phyloP scores from a whole-genome alignment of 169 alveolate species.

The Plasmodium falciparum region DNA sequence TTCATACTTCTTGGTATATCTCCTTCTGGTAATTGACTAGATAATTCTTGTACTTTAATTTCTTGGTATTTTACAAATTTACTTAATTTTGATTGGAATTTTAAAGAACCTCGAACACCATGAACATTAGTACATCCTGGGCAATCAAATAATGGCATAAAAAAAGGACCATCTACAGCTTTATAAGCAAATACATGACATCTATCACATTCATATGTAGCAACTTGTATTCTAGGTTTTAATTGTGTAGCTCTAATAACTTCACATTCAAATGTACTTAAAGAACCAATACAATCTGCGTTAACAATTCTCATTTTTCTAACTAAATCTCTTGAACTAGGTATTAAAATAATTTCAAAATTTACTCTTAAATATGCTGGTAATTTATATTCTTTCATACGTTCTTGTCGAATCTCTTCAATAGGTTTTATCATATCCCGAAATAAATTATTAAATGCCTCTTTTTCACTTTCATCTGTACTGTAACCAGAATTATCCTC shows the following conservation, averaged over 20 bases:
- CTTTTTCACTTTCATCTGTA: slow-evolving; percentile 75
- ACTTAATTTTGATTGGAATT: slow-evolving; percentile 88
- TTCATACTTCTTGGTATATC: slow-evolving; percentile 94
- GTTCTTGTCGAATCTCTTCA: slow-evolving; percentile 74
- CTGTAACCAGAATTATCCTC: slow-evolving; percentile 60
- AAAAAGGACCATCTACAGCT: slow-evolving; percentile 89
- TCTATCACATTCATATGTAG: slow-evolving; percentile 95
- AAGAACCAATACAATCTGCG: slow-evolving; percentile 93
- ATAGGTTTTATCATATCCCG: slow-evolving; percentile 64
- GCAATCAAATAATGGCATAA: slow-evolving; percentile 94
- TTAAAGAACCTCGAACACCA: slow-evolving; percentile 90
- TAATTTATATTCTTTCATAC: slow-evolving; percentile 88
- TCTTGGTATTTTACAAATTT: slow-evolving; percentile 94
- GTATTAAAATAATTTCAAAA: slow-evolving; percentile 83
- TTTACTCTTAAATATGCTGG: slow-evolving; percentile 83
- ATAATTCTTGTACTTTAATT: slow-evolving; percentile 95
- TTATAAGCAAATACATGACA: slow-evolving; percentile 93
- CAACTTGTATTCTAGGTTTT: slow-evolving; percentile 95
- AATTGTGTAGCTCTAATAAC: slow-evolving; percentile 95
- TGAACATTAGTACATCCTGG: slow-evolving; percentile 90
- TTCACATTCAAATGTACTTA: slow-evolving; percentile 89
- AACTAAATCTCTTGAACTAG: slow-evolving; percentile 84
- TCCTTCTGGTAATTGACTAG: slow-evolving; percentile 95
- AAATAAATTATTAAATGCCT: slow-evolving; percentile 69
- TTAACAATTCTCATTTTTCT: slow-evolving; percentile 92